Evolutionary conservation across 331 rosid species (phyloP), one percentile per base, ranked within the genome.

Genomic region (Acacia pycnantha): DNA sequence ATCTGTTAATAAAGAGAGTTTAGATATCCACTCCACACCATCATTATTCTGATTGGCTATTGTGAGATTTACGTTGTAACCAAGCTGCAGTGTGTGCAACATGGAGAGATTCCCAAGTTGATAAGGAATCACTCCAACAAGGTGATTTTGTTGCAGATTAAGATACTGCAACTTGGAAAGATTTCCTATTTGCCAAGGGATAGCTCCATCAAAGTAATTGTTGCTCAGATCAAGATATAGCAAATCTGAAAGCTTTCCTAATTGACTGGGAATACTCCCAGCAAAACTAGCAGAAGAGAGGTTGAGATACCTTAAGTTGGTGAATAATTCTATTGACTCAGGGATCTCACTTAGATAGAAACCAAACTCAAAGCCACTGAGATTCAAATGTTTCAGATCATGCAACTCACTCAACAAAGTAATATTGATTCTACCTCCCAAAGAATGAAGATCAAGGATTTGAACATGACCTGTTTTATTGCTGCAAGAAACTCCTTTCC

Each of bases 251-350:
- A 81, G 66, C 2, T 51, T 59, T 7, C 67, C 83, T 12, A 65
- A 48, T 48, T 73, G 56, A 19, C 9, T 16, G 35, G 84, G 79
- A 11, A 84, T 48, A 4, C 22, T 43, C 1, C 83, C 85, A 68
- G 0, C 5, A 1, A 73, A 22, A 11, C 0, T 2, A 54, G 59
- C 69, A 10, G 0, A 0, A 21, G 65, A 71, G 41, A 83, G 81
- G 50, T 73, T 1, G 43, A 83, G 87, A 77, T 68, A 7, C n/a
- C 26, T 74, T 35, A 86, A 75, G 1, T 29, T 81, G n/a, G 9
- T 18, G 41, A 83, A 15, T 16, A 76, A 56, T 12, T 76, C 80
- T 2, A 83, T 16, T 14, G 73, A 61, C 16, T 46, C 31, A 24
- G 82, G 77, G 8, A 86, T 59, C 5, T 35, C 19, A 24, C 8